Evolutionary conservation across 306 rosid genomes (phyloP), one percentile per base, ranked within the genome.

Genomic region (Prunus persica): DNA sequence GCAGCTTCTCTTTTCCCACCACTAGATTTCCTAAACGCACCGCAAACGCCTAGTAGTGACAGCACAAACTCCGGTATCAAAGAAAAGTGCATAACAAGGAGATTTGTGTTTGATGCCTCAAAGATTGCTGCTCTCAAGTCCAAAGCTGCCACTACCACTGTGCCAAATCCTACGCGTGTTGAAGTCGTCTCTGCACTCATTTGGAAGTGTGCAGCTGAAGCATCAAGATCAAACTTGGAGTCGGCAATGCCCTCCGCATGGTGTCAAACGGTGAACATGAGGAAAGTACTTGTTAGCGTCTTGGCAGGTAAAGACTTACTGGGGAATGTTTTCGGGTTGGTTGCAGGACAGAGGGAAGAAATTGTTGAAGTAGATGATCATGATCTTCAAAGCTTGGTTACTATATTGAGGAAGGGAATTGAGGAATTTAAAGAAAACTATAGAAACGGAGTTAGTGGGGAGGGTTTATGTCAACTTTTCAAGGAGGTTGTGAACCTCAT

Each of bases 151-250:
- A 27, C 43, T 62, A 12, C 67, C 43, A 2, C 43, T 11, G 43
- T 28, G 9, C 67, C n/a, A 62, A 62, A 62, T 9, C 67, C 67
- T 3, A 62, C 67, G 10, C 67, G 41, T 4, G 20, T 14, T 62
- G 67, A 62, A 62, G 77, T 62, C 11, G 82, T 86, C 51, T 72
- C 43, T 0, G 67, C 43, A 9, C 22, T 62, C 10, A 62, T 62
- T 20, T 73, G 78, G 67, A 62, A 62, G 2, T 62, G 67, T 62
- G 67, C 67, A 15, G 15, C 7, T 2, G 11, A 30, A 71, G 72
- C 77, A 15, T 62, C 67, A 6, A 28, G 67, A 62, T 62, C 67
- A 28, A 62, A 62, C 20, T 28, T 28, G 43, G 43, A 4, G 13
- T 25, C 4, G 2, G 66, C 6, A 61, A 61, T 19, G 66, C 66